Conservation (phyloP, 176 grass and related monocot genomes). For the Phoenix dactylifera region DNA sequence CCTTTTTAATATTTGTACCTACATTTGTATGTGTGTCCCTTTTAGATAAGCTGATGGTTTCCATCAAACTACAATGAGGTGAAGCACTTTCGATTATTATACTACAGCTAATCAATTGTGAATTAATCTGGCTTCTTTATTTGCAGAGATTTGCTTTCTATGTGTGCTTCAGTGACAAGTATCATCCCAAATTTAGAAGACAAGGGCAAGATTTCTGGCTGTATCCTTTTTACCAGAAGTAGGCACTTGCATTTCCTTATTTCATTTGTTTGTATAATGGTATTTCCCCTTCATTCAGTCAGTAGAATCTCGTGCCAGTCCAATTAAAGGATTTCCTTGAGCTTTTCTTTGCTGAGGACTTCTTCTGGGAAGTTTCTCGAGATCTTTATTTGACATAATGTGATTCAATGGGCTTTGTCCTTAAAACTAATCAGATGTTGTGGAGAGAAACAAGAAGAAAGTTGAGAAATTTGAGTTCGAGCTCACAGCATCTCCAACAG, state of each 20-base stretch:
- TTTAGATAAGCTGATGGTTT: too few species aligned
- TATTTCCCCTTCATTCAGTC: too few species aligned
- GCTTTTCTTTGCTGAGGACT: background rate
- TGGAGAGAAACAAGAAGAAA: slow-evolving; percentile 50
- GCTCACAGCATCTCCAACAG: slow-evolving; percentile 15
- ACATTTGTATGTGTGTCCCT: too few species aligned
- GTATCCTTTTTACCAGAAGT: slow-evolving; percentile 55
- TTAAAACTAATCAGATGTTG: slow-evolving; percentile 43
- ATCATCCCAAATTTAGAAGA: slow-evolving; percentile 63
- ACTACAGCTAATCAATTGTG: too few species aligned
- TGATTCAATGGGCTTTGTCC: slow-evolving; percentile 15
- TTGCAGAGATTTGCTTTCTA: slow-evolving; percentile 65
- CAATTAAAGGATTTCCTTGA: too few species aligned
- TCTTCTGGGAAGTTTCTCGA: slow-evolving; percentile 5
- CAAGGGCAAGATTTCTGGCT: slow-evolving; percentile 53
- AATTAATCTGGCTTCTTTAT: background rate
- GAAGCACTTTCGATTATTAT: too few species aligned
- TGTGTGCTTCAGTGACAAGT: slow-evolving; percentile 64
- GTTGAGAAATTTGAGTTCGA: slow-evolving; percentile 47
- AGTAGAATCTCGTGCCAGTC: too few species aligned
- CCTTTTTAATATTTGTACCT: too few species aligned
- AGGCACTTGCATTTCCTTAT: slow-evolving; percentile 1
- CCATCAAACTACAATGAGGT: too few species aligned
- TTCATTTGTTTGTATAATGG: background rate
- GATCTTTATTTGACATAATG: slow-evolving; percentile 9